A percentile compares a stretch with the other conserved stretches of the same genome.
Conservation (phyloP, 768 basidiomycete genomes). For the Tulasnella sp. region DNA sequence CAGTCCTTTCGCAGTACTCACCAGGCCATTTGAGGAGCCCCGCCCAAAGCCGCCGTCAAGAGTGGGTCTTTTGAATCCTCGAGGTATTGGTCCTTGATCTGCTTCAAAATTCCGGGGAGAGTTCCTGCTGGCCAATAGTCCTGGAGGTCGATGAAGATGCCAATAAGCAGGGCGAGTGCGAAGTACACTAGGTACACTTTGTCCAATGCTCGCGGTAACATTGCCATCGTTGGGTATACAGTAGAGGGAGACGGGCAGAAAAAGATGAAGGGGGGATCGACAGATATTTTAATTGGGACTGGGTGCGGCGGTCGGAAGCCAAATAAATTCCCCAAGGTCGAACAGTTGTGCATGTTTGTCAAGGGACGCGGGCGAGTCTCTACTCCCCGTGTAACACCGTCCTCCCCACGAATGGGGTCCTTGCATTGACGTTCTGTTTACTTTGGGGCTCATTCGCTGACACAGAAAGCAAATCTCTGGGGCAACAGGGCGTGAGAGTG, state of each 20-base stretch:
- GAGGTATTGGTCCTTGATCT: not conserved
- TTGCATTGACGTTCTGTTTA: not conserved
- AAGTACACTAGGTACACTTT: conserved; percentile 11
- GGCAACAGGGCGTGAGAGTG: too few species aligned
- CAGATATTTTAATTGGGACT: not conserved
- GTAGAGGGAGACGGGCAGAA: not conserved
- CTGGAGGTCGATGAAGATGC: not conserved
- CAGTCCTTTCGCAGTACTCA: not conserved
- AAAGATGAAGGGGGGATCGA: not conserved
- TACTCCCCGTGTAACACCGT: not conserved
- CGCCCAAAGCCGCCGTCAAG: not conserved
- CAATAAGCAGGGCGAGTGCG: not conserved
- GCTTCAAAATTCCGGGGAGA: not conserved
- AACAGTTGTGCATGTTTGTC: not conserved
- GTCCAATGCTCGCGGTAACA: not conserved
- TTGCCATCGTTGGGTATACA: not conserved
- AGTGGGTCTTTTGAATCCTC: not conserved
- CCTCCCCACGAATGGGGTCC: not conserved
- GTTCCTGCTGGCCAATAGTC: conserved; percentile 7
- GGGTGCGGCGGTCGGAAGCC: not conserved
- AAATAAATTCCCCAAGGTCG: not conserved
- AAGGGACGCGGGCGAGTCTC: not conserved
- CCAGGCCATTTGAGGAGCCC: not conserved
- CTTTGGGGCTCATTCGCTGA: too few species aligned
- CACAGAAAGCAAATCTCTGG: not conserved